These are phyloP conservation scores for Microbotryomycetes sp. DNA, from an alignment of 1,284 basidiomycete species.

Conservation along the genomic window DNA sequence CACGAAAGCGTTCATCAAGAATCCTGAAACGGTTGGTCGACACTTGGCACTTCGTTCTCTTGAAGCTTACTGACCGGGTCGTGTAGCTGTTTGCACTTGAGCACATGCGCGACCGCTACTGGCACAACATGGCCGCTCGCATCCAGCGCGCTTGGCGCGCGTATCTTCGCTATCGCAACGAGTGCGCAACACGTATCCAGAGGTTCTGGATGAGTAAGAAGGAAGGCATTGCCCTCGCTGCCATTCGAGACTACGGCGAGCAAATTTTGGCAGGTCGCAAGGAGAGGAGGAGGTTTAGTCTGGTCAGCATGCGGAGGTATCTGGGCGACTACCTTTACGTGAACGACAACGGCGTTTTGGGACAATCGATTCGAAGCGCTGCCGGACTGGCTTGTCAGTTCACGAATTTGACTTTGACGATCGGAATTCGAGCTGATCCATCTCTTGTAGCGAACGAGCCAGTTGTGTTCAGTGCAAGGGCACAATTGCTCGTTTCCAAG, in stretches of 20 bases:
- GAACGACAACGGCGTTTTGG: conserved; percentile 64
- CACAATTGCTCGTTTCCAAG: conserved; percentile 80
- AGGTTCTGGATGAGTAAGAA: conserved; percentile 99
- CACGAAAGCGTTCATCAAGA: conserved; percentile 99
- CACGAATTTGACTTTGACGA: neutral
- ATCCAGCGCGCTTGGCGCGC: conserved; percentile 97
- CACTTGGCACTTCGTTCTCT: too few relatives aligned
- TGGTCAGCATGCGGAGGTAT: conserved; percentile 89
- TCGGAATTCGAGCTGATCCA: neutral
- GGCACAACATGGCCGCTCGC: conserved; percentile 98
- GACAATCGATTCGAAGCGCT: conserved; percentile 65
- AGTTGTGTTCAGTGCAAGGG: conserved; percentile 80
- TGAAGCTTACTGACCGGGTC: too few relatives aligned
- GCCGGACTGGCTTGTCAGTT: conserved; percentile 66
- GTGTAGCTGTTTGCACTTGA: conserved; percentile 88
- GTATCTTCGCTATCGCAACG: conserved; percentile 89
- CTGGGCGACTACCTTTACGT: conserved; percentile 95
- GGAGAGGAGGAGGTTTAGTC: conserved; percentile 85
- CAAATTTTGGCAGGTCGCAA: conserved; percentile 84
- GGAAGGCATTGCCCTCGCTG: conserved; percentile 78
- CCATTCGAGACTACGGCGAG: conserved; percentile 88
- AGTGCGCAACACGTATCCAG: conserved; percentile 91
- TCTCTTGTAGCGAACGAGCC: conserved; percentile 47
- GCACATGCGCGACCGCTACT: conserved; percentile 97
- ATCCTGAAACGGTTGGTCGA: conserved; percentile 84